These are phyloP conservation scores for Suillus decipiens DNA, from an alignment of 768 basidiomycete genomes.

Conservation along the genomic window DNA sequence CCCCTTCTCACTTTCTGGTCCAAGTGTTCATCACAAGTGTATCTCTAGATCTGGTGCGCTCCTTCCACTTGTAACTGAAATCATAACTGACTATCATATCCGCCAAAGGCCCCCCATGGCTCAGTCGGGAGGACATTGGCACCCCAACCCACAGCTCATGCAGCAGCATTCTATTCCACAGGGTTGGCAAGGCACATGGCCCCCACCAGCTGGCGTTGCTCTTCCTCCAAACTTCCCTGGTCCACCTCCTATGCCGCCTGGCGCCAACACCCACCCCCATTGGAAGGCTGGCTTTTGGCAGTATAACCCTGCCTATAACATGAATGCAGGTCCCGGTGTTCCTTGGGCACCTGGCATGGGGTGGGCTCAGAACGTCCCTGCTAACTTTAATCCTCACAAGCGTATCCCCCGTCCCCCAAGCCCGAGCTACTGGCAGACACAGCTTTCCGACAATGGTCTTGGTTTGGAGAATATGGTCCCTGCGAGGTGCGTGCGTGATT, in stretches of 20 bases:
- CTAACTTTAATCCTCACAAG: slow-evolving; percentile 62
- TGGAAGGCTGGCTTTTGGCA: slow-evolving; percentile 60
- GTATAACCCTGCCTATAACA: slow-evolving; percentile 43
- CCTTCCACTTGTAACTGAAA: not conserved
- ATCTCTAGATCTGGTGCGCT: not conserved
- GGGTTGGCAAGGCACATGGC: slow-evolving; percentile 42
- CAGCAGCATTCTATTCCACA: slow-evolving; percentile 23
- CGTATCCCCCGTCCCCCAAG: slow-evolving; percentile 60
- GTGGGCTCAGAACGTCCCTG: slow-evolving; percentile 23
- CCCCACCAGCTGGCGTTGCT: slow-evolving; percentile 28
- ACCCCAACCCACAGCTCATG: slow-evolving; percentile 36
- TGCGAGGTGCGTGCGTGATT: slow-evolving; percentile 45
- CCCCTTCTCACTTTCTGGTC: not conserved
- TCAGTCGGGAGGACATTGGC: slow-evolving; percentile 21
- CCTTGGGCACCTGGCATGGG: slow-evolving; percentile 37
- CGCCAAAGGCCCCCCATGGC: not conserved
- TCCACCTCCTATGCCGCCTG: slow-evolving; percentile 59
- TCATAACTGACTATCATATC: not conserved
- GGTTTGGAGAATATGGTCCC: slow-evolving; percentile 67
- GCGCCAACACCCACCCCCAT: slow-evolving; percentile 42
- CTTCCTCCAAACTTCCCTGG: slow-evolving; percentile 40
- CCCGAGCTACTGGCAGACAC: slow-evolving; percentile 62
- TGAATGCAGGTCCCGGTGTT: slow-evolving; percentile 20
- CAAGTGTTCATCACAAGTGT: not conserved
- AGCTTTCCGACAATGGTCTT: slow-evolving; percentile 62